Conservation (phyloP, 1,284 basidiomycete species). For the Fomitopsis betulina region DNA sequence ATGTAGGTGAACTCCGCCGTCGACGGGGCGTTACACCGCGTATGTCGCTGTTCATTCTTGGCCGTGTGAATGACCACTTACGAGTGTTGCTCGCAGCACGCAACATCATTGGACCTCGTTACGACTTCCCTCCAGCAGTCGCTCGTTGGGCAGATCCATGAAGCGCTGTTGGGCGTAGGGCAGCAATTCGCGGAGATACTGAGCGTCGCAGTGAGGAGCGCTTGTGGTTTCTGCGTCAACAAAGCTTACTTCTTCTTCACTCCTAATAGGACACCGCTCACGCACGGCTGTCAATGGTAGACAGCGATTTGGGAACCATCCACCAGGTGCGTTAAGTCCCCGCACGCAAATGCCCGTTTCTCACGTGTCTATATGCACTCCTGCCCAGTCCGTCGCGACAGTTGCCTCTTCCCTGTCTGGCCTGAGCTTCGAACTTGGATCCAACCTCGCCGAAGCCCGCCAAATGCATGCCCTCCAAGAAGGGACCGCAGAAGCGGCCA, state of each 20-base stretch:
- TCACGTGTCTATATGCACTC: neutral
- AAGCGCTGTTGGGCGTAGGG: slow-evolving; percentile 7
- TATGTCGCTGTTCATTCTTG: neutral
- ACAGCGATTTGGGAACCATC: slow-evolving; percentile 21
- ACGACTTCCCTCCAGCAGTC: slow-evolving; percentile 8
- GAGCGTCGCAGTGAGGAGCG: slow-evolving; percentile 9
- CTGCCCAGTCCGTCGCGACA: slow-evolving; percentile 10
- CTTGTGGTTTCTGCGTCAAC: neutral
- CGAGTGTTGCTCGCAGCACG: neutral
- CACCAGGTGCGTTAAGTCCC: slow-evolving; percentile 23
- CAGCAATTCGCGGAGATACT: slow-evolving; percentile 10
- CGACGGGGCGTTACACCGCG: neutral
- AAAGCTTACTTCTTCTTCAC: neutral
- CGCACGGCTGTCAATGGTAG: slow-evolving; percentile 21
- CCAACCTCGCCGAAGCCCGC: slow-evolving; percentile 22
- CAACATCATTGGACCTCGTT: neutral
- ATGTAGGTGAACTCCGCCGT: slow-evolving; percentile 4
- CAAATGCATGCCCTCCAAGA: slow-evolving; percentile 30
- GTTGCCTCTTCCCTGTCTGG: slow-evolving; percentile 20
- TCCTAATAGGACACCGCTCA: slow-evolving; percentile 28
- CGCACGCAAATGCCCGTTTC: neutral
- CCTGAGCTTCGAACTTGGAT: slow-evolving; percentile 23
- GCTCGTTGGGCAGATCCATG: neutral
- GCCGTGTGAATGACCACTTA: neutral
- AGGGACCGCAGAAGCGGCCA: slow-evolving; percentile 31